These are phyloP conservation scores for Trichoderma virens DNA, from an alignment of 495 filamentous ascomycete genomes.

Conservation along the genomic window DNA sequence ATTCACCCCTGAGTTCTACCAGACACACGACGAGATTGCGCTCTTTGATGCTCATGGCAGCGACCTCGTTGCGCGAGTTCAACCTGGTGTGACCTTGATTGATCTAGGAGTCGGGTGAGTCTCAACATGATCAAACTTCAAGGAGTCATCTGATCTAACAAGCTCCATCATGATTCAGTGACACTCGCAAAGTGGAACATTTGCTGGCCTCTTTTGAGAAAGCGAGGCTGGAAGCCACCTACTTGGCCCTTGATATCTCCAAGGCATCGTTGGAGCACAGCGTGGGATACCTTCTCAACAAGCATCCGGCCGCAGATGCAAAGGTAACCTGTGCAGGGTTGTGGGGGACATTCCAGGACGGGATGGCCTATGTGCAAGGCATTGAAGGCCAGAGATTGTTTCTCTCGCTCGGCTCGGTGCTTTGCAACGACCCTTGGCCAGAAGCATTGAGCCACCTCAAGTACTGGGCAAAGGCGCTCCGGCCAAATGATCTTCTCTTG, in stretches of 20 bases:
- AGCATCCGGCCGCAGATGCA: neutral
- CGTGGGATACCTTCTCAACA: neutral
- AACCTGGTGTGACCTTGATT: constrained; percentile 5
- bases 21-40: constrained; percentile 11
- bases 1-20: constrained; percentile 7
- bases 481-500: constrained; percentile 9
- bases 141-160: neutral
- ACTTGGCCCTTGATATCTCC: constrained; percentile 12
- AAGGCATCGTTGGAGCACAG: constrained; percentile 9
- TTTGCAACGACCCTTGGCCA: constrained; percentile 11
- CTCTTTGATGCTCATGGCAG: constrained; percentile 6
- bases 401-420: constrained; percentile 11
- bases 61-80: neutral
- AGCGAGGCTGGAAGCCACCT: neutral
- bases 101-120: constrained; percentile 12
- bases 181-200: constrained; percentile 11
- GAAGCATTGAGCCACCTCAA: neutral
- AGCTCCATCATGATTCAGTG: neutral
- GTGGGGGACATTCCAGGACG: constrained; percentile 12
- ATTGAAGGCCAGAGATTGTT: constrained; percentile 1
- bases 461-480: constrained; percentile 1
- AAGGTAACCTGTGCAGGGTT: constrained; percentile 7
- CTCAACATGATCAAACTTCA: neutral
- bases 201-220: constrained; percentile 1
- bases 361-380: neutral